Conservation (phyloP, 192 early-diverging fungal genomes). For the Dissophora globulifera region DNA sequence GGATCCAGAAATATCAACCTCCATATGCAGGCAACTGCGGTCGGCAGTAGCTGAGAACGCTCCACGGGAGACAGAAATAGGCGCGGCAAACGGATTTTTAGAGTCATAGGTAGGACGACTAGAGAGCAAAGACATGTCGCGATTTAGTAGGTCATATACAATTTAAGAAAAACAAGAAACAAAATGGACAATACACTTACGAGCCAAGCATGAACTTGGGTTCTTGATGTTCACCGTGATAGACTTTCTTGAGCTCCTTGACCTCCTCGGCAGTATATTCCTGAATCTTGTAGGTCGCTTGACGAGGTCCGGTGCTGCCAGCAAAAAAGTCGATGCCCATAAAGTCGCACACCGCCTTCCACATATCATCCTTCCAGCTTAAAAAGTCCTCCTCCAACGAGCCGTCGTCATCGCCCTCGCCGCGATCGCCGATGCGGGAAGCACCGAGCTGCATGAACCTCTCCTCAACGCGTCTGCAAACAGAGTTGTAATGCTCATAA, state of each 20-base stretch:
- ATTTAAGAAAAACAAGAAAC: too few species aligned
- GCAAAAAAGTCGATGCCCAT: constrained; percentile 71
- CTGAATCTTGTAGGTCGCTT: constrained; percentile 67
- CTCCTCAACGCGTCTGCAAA: constrained; percentile 75
- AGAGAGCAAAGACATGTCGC: neutral
- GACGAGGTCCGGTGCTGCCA: constrained; percentile 45
- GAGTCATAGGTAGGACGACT: constrained; percentile 77
- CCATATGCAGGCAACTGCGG: constrained; percentile 92
- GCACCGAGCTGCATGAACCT: constrained; percentile 80
- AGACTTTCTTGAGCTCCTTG: constrained; percentile 50
- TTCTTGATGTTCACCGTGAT: constrained; percentile 62
- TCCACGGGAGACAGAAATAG: constrained; percentile 68
- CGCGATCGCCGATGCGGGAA: constrained; percentile 75
- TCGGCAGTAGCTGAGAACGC: constrained; percentile 72
- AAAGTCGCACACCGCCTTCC: constrained; percentile 79
- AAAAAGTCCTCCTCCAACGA: constrained; percentile 97
- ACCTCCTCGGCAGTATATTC: constrained; percentile 50
- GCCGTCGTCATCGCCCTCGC: constrained; percentile 98
- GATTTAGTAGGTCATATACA: constrained; percentile 8
- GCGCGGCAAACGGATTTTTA: constrained; percentile 87
- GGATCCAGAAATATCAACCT: constrained; percentile 87
- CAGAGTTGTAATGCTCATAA: constrained; percentile 92
- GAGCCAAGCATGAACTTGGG: constrained; percentile 52
- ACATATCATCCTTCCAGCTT: constrained; percentile 90
- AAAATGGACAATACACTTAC: constrained; percentile 30